Evolutionary conservation across 1,139 yeast species (phyloP).

Genomic region (Magnusiomyces paraingens): DNA sequence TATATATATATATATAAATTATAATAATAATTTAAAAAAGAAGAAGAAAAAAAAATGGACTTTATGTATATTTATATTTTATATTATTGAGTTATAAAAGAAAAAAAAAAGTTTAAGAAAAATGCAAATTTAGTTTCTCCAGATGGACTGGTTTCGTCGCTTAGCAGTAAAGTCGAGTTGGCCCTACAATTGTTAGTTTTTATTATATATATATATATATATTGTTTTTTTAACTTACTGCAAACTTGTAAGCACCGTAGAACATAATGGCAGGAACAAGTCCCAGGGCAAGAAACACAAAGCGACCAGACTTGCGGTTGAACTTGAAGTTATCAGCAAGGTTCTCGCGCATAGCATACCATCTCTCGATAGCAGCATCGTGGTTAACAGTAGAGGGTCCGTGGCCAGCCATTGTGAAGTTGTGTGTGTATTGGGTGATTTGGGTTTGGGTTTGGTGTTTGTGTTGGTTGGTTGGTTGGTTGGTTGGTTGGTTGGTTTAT

Average conservation of each 20-base stretch:
- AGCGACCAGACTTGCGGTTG: constrained; percentile 30
- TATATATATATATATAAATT: constrained; percentile 1
- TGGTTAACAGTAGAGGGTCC: constrained; percentile 14
- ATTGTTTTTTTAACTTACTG: not conserved
- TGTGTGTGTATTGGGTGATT: too few relatives aligned
- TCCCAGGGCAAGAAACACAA: constrained; percentile 29
- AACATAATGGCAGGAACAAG: constrained; percentile 31
- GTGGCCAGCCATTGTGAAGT: constrained; percentile 19
- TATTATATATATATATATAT: not conserved
- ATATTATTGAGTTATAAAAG: not conserved
- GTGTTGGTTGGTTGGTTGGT: too few relatives aligned
- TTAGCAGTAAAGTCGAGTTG: constrained; percentile 28
- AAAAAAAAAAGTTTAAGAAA: not conserved
- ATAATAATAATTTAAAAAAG: not conserved
- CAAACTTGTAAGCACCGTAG: constrained; percentile 23
- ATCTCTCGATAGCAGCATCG: too few relatives aligned
- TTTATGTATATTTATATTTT: not conserved
- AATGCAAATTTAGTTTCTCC: constrained; percentile 18
- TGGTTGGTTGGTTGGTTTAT: too few relatives aligned
- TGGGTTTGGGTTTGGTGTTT: too few relatives aligned
- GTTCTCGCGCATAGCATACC: constrained; percentile 27
- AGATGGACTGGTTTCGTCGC: constrained; percentile 28
- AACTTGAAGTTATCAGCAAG: constrained; percentile 30
- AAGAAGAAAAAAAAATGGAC: not conserved
- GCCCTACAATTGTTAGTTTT: constrained; percentile 18